phyloP scores from a whole-genome alignment of 176 grass and related monocot species.

The Juncus inflexus region DNA sequence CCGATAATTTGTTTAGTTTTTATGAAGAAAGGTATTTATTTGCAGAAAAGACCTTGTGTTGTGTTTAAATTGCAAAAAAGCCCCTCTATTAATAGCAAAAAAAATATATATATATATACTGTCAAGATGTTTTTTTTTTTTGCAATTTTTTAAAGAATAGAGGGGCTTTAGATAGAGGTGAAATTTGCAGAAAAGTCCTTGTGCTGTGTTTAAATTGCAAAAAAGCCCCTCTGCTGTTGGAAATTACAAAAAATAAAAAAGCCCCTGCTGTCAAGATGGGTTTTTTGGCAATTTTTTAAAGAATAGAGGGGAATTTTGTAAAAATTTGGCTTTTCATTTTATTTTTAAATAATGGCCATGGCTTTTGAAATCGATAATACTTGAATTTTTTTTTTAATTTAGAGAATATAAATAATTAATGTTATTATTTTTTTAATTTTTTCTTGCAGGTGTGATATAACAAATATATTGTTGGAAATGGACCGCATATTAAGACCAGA shows the following conservation, averaged over 20 bases:
- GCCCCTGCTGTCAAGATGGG: neutral
- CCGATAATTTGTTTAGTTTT: slow-evolving; percentile 55
- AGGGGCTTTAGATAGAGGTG: too few species aligned
- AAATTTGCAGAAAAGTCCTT: neutral
- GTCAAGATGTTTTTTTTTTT: too few species aligned
- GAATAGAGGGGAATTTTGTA: too few species aligned
- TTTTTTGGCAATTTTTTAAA: neutral
- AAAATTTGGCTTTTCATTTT: too few species aligned
- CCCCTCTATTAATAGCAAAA: neutral
- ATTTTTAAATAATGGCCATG: too few species aligned
- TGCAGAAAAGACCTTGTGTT: neutral
- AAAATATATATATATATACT: too few species aligned
- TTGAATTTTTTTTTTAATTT: too few species aligned
- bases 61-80: too few species aligned
- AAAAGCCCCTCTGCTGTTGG: too few species aligned
- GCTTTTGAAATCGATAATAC: too few species aligned
- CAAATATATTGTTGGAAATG: slow-evolving; percentile 62
- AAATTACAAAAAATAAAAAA: neutral
- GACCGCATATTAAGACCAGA: slow-evolving; percentile 71
- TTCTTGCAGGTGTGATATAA: slow-evolving; percentile 59
- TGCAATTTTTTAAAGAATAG: too few species aligned
- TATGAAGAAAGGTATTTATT: slow-evolving; percentile 56
- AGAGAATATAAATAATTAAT: neutral
- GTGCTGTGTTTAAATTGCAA: too few species aligned
- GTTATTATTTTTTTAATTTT: neutral